These are phyloP conservation scores for Geranomyces michiganensis DNA, from an alignment of 192 early-diverging fungal genomes.

Conservation along the genomic window DNA sequence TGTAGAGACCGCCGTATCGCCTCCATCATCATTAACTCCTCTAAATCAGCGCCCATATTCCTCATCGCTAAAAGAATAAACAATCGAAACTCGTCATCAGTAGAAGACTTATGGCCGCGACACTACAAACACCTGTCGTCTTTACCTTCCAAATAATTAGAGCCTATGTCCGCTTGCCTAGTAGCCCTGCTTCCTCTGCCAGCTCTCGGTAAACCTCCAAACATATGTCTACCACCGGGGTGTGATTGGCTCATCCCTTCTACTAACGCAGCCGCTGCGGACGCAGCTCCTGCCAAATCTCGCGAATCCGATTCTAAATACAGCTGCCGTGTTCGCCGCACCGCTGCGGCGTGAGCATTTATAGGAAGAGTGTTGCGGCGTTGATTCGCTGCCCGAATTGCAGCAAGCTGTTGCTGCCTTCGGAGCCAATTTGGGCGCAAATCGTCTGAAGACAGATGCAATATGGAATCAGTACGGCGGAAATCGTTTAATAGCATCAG, in stretches of 20 bases:
- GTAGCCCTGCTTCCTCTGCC: neutral
- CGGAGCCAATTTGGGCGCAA: conserved; percentile 71
- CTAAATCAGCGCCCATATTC: conserved; percentile 79
- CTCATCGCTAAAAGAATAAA: conserved; percentile 58
- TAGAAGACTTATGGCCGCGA: neutral
- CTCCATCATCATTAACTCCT: conserved; percentile 92
- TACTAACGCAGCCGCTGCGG: conserved; percentile 29
- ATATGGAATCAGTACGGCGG: neutral
- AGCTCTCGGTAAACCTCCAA: neutral
- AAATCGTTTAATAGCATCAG: too few species aligned
- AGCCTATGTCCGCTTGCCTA: conserved; percentile 10
- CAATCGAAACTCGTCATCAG: neutral
- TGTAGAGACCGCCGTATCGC: conserved; percentile 74
- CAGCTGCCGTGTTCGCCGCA: conserved; percentile 5
- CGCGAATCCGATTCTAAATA: conserved; percentile 17
- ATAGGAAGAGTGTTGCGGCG: conserved; percentile 20
- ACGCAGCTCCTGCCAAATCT: conserved; percentile 20
- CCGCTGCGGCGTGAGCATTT: conserved; percentile 27
- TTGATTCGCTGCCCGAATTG: conserved; percentile 31
- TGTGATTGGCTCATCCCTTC: conserved; percentile 19
- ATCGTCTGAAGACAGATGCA: conserved; percentile 53
- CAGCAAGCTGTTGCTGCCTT: conserved; percentile 49
- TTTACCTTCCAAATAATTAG: conserved; percentile 33
- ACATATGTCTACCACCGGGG: neutral
- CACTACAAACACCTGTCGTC: neutral